A percentile compares a stretch with the other conserved stretches of the same genome.
phyloP scores from a whole-genome alignment of 108 stramenopile species.

The Cyclotella kingstonii region DNA sequence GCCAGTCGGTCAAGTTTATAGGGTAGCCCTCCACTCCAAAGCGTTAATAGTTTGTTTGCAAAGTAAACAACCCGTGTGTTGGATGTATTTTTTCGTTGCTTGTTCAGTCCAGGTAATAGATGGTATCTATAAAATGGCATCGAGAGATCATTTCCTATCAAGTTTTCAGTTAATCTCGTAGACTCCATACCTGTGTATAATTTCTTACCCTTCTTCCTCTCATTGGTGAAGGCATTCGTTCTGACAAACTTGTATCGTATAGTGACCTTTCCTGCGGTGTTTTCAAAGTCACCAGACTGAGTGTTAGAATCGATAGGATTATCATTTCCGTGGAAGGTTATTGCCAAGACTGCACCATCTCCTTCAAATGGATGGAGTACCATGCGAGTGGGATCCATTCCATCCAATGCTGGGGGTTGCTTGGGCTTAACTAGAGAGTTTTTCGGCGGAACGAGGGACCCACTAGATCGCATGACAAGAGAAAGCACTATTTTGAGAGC shows the following conservation, averaged over 20 bases:
- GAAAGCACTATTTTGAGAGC: background rate
- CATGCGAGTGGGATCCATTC: slow-evolving; percentile 67
- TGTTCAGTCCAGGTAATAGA: slow-evolving; percentile 76
- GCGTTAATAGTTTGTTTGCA: slow-evolving; percentile 63
- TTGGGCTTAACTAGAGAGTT: slow-evolving; percentile 80
- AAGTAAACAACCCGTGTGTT: slow-evolving; percentile 77
- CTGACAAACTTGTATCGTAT: slow-evolving; percentile 71
- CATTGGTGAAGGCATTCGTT: slow-evolving; percentile 76
- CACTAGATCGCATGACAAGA: slow-evolving; percentile 9
- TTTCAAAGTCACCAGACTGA: background rate
- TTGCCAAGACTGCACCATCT: slow-evolving; percentile 74
- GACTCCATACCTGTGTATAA: slow-evolving; percentile 81
- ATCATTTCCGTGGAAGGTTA: slow-evolving; percentile 66
- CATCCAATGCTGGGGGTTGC: slow-evolving; percentile 74
- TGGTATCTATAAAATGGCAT: slow-evolving; percentile 78
- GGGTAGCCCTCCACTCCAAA: slow-evolving; percentile 84
- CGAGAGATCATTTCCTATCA: slow-evolving; percentile 65
- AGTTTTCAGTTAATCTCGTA: slow-evolving; percentile 47
- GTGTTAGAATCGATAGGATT: background rate
- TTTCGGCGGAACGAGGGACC: slow-evolving; percentile 76
- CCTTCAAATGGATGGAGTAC: slow-evolving; percentile 80
- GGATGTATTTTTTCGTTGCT: slow-evolving; percentile 76
- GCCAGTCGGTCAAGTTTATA: slow-evolving; percentile 80
- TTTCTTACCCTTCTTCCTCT: slow-evolving; percentile 76
- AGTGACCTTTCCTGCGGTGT: slow-evolving; percentile 32